Evolutionary conservation across 1,284 basidiomycete genomes (phyloP).

Genomic region (Puccinia novopanici): DNA sequence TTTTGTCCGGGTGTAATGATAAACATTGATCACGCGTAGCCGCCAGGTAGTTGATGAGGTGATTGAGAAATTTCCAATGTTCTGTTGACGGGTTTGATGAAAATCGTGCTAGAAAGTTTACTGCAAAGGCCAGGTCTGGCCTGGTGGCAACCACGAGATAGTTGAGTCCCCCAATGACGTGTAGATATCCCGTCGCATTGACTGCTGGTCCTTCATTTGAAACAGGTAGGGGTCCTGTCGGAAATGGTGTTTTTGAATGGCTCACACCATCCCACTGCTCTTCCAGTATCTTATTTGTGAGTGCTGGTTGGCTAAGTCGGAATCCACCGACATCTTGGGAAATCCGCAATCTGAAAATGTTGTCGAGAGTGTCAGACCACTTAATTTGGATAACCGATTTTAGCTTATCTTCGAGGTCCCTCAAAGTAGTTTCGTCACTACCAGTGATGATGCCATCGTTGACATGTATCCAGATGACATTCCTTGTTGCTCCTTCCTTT

Average conservation of each 20-base stretch:
- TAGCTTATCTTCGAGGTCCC: not conserved
- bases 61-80: not conserved
- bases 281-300: not conserved
- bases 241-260: not conserved
- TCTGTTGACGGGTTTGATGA: not conserved
- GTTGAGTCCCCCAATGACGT: not conserved
- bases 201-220: not conserved
- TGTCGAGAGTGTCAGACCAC: not conserved
- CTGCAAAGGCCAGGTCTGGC: slow-evolving; percentile 5
- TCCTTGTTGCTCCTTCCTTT: not conserved
- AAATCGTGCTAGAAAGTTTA: slow-evolving; percentile 20
- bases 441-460: slow-evolving; percentile 26
- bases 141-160: not conserved
- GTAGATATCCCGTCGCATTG: not conserved
- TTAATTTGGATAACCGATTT: slow-evolving; percentile 2
- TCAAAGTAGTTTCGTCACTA: not conserved
- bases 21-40: not conserved
- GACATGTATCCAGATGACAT: slow-evolving; percentile 30
- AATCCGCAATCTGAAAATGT: slow-evolving; percentile 16
- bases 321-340: not conserved
- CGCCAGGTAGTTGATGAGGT: slow-evolving; percentile 2
- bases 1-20: not conserved
- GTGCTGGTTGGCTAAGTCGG: not conserved
- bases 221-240: not conserved
- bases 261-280: not conserved